These are phyloP conservation scores for Biscogniauxia mediterranea DNA, from an alignment of 2,329 filamentous ascomycete species.

Conservation along the genomic window DNA sequence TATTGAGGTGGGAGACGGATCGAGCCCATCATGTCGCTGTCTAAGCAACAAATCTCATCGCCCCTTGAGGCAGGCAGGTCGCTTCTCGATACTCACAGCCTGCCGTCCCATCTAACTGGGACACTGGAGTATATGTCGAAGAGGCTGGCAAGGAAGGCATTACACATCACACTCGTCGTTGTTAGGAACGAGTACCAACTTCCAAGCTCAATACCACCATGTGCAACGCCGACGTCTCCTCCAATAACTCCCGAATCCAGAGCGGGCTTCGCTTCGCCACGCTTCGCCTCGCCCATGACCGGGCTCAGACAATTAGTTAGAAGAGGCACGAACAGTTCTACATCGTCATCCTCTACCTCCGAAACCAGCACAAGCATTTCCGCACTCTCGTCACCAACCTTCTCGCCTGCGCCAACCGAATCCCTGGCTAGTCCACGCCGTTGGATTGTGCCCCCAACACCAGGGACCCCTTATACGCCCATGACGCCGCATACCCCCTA, in stretches of 20 bases:
- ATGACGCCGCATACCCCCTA: slow-evolving; percentile 48
- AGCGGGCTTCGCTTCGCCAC: slow-evolving; percentile 32
- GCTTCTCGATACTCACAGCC: slow-evolving; percentile 54
- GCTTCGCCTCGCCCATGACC: slow-evolving; percentile 32
- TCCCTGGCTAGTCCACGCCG: slow-evolving; percentile 24
- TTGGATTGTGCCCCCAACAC: slow-evolving; percentile 34
- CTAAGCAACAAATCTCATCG: slow-evolving; percentile 59
- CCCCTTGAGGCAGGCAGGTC: slow-evolving; percentile 63
- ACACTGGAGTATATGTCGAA: slow-evolving; percentile 59
- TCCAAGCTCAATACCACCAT: slow-evolving; percentile 38
- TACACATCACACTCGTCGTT: slow-evolving; percentile 58
- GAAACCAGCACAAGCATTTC: slow-evolving; percentile 17
- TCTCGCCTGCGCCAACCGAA: slow-evolving; percentile 22
- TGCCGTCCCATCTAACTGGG: slow-evolving; percentile 53
- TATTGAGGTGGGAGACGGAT: slow-evolving; percentile 3
- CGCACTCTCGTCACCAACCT: slow-evolving; percentile 16
- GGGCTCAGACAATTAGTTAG: slow-evolving; percentile 42
- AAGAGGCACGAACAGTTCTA: slow-evolving; percentile 35
- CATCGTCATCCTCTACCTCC: slow-evolving; percentile 10
- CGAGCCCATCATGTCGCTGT: slow-evolving; percentile 33
- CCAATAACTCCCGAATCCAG: slow-evolving; percentile 31
- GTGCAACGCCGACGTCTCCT: slow-evolving; percentile 32
- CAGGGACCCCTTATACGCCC: slow-evolving; percentile 41
- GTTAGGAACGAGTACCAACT: slow-evolving; percentile 56
- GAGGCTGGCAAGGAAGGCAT: slow-evolving; percentile 52